Evolutionary conservation across 2,329 filamentous ascomycete species (phyloP), one percentile per base, ranked within the genome.

Genomic region (Geosmithia morbida): DNA sequence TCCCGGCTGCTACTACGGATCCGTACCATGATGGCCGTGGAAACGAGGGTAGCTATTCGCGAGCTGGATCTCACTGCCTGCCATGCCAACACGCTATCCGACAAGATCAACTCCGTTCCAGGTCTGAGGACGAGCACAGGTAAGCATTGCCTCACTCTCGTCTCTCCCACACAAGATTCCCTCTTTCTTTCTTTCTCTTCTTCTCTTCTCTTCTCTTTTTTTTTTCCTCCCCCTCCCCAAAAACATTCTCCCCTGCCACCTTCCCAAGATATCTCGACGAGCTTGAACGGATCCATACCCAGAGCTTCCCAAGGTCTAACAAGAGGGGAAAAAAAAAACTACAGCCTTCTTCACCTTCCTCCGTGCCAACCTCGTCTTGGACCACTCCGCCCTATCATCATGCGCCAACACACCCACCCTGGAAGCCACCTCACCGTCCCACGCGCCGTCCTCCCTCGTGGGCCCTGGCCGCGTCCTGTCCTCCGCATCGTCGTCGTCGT

Each of bases 281-380:
- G 22, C 22, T 26, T 26, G 22, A n/a, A n/a, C n/a, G n/a, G n/a
- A n/a, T n/a, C n/a, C n/a, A n/a, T n/a, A n/a, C n/a, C n/a, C n/a
- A n/a, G n/a, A n/a, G n/a, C n/a, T n/a, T n/a, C n/a, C n/a, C n/a
- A n/a, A n/a, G n/a, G n/a, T n/a, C n/a, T n/a, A n/a, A n/a, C n/a
- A n/a, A n/a, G n/a, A n/a, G n/a, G n/a, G n/a, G n/a, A n/a, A n/a
- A n/a, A n/a, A n/a, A 26, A 26, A 4, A 26, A 5, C 22, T 4
- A 50, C 63, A 92, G 86, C 85, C 22, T 92, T 92, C 69, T 83
- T 92, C 64, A 83, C 80, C 48, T 90, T 87, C 55, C 73, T 92
- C 16, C 80, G 85, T 54, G 84, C 84, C 52, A 92, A 92, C 59
- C 75, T 92, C 48, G 81, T 82, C 55, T 79, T 90, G 49, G 73